Evolutionary conservation across 192 early-diverging fungal species (phyloP).

Genomic region (Podila clonocystis): DNA sequence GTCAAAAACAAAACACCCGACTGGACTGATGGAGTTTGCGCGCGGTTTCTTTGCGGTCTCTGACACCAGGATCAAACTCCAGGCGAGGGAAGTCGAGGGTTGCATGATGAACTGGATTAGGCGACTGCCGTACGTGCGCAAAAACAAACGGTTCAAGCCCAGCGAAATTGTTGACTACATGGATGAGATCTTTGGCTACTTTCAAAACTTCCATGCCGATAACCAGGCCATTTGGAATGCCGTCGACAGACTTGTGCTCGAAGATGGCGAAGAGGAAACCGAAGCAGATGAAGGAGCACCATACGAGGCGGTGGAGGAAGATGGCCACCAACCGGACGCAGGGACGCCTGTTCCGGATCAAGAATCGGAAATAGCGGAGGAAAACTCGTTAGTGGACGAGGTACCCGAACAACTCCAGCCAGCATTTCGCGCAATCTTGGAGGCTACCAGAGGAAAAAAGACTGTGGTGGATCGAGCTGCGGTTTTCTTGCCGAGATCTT

Average conservation of each 20-base stretch:
- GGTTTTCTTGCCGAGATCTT: neutral
- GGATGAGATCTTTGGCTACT: conserved; percentile 31
- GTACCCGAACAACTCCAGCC: too few species aligned
- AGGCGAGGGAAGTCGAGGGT: conserved; percentile 8
- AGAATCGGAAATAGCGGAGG: neutral
- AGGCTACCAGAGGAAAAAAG: neutral
- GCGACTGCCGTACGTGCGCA: conserved; percentile 20
- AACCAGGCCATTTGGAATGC: conserved; percentile 11
- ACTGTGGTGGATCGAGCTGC: neutral
- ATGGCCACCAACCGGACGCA: conserved; percentile 5
- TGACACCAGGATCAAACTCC: neutral
- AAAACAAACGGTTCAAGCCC: conserved; percentile 5
- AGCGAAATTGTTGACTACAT: conserved; percentile 16
- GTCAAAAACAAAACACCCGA: neutral
- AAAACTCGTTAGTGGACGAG: neutral
- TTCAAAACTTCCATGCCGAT: conserved; percentile 22
- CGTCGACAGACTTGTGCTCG: conserved; percentile 1
- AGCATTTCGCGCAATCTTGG: neutral
- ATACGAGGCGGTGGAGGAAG: neutral
- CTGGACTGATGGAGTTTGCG: conserved; percentile 11
- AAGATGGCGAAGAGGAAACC: neutral
- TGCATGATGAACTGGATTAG: conserved; percentile 27
- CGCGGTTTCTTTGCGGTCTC: neutral
- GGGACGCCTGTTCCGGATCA: conserved; percentile 1
- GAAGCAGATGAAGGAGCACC: neutral